Base-by-base conservation (phyloP, 768 basidiomycete species). In the Serendipita sp. region DNA sequence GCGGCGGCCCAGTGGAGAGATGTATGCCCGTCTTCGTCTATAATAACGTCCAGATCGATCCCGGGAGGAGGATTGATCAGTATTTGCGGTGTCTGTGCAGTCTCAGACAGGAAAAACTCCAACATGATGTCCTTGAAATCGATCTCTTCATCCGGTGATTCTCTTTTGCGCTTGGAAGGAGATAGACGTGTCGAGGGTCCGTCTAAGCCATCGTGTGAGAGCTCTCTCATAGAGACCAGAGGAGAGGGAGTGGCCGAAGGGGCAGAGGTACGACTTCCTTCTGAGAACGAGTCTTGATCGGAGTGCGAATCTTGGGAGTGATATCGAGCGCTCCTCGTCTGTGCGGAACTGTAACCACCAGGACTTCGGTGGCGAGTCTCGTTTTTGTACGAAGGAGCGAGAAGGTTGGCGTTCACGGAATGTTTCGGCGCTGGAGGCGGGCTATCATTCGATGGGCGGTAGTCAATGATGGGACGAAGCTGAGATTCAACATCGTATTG, bases 81-180 rank as follows among this genome's bases (percentile, higher is more conserved):
- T 63, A 96, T 76, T 24, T 82, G 79, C 7, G 96, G 96, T 31
- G 94, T 84, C 70, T 91, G 88, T 65, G 88, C 87, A 42, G 92
- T 89, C 73, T 99, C 96, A 48, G 95, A 95, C 67, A 99, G 92
- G 73, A 98, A 99, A 75, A 96, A 98, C 75, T 97, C 95, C 67
- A 99, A 79, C 64, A 99, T 92, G 71, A 92, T 89, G 73, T 98
- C 94, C 38, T 86, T 91, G 70, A 98, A 97, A n/a, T 61, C 62
- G 17, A 26, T n/a, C 30, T 24, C 24, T n/a, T 34, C 33, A 7
- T 50, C 45, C 38, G 63, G 63, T 1, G 64, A 58, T 38, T 64
- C 48, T 9, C 51, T 51, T 26, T 58, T 60, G 30, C 51, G 64
- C 41, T 58, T 58, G 17, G 24, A n/a, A 22, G 62, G 31, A 28